phyloP scores from a whole-genome alignment of 352 stramenopile species.

The Phytophthora megakarya region DNA sequence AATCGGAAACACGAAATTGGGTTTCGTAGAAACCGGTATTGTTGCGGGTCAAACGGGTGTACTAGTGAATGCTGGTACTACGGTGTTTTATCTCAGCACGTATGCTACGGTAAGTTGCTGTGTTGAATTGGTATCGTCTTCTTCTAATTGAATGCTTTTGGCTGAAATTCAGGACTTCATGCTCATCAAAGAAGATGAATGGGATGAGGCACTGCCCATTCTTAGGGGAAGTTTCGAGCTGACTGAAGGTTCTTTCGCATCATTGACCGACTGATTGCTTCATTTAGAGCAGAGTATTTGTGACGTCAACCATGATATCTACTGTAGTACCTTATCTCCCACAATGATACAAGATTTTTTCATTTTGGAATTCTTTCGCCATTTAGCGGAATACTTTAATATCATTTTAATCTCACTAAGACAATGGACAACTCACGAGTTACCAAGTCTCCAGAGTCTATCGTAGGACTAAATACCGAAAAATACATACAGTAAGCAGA shows the following conservation, averaged over 20 bases:
- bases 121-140: neutral
- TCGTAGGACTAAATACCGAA: too few species aligned
- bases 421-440: too few species aligned
- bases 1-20: slow-evolving; percentile 63
- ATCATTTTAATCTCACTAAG: too few species aligned
- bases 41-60: slow-evolving; percentile 69
- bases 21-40: slow-evolving; percentile 65
- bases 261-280: slow-evolving; percentile 36
- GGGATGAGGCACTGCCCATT: slow-evolving; percentile 52
- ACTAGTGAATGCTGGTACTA: slow-evolving; percentile 58
- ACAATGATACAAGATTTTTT: too few species aligned
- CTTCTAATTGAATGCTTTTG: too few species aligned
- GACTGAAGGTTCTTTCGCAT: slow-evolving; percentile 48
- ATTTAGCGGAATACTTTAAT: too few species aligned
- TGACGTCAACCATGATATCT: too few species aligned
- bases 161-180: slow-evolving; percentile 69
- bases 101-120: slow-evolving; percentile 53
- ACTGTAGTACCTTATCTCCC: too few species aligned
- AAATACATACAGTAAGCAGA: too few species aligned
- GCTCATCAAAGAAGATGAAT: slow-evolving; percentile 78
- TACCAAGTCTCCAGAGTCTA: too few species aligned
- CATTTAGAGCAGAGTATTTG: neutral
- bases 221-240: slow-evolving; percentile 51
- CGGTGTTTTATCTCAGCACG: slow-evolving; percentile 74
- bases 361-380: too few species aligned